Evolutionary conservation across 208 protist species (phyloP), one percentile per base, ranked within the genome.

Genomic region (Phytomonas francai): DNA sequence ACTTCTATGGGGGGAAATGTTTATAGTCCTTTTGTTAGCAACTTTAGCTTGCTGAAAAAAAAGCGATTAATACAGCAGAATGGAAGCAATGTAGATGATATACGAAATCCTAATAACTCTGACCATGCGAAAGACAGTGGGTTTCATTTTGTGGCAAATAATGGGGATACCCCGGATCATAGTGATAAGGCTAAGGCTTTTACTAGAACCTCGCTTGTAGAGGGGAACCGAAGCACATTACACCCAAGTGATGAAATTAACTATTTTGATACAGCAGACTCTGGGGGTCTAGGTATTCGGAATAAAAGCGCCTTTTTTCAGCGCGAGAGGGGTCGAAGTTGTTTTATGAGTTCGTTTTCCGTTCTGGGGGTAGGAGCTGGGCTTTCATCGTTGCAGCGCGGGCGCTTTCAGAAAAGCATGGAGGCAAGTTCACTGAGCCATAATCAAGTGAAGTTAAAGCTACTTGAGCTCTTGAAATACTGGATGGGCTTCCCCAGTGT

Each of bases 11-110:
- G 19, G 8, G 25, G 25, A 54, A 22, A 54, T 19, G 19, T 54
- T 54, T 6, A 19, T 54, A 54, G 25, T 54, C 19, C 45, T 25
- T 54, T 54, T 54, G 19, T 25, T 54, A 54, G 19, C 45, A 19
- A 54, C 19, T 54, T 54, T 25, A 54, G 22, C 19, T 54, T 19
- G 0, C 7, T 54, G 6, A 54, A 54, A 54, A 25, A 22, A 19
- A 7, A 9, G 6, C 2, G 16, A 54, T 54, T 25, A 59, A 56
- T 68, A 67, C 30, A 65, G 19, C 33, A 32, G 61, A 68, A 39
- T 28, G 67, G 34, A 4, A 49, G 19, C 7, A 51, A 22, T 54
- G 16, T 54, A 22, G 27, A 31, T 71, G 22, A 12, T 62, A 32
- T 7, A 54, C 19, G 45, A 22, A 54, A 54, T 54, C 19, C 45